Percentiles rank a stretch among this genome's conserved stretches.
These are phyloP conservation scores for Cyclospora cayetanensis DNA, from an alignment of 169 alveolate species.

Conservation along the genomic window DNA sequence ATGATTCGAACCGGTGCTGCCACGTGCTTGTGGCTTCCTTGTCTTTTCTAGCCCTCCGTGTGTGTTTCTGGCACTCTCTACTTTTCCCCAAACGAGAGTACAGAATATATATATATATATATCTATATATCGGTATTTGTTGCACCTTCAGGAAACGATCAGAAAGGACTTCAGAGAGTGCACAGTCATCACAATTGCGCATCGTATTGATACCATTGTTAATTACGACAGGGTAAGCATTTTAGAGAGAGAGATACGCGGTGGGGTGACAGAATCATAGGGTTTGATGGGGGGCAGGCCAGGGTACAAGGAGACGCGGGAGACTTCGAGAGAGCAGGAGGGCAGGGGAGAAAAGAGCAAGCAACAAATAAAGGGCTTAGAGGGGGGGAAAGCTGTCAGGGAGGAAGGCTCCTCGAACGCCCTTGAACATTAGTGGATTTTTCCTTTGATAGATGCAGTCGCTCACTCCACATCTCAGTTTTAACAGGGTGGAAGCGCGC, in stretches of 20 bases:
- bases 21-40: background rate
- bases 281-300: too few species aligned
- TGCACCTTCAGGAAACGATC: slow-evolving; percentile 73
- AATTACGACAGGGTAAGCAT: slow-evolving; percentile 86
- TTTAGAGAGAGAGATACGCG: too few species aligned
- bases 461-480: too few species aligned
- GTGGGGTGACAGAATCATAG: too few species aligned
- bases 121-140: slow-evolving; percentile 18
- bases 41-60: background rate
- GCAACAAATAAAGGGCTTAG: background rate
- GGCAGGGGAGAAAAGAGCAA: background rate
- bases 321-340: too few species aligned
- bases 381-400: too few species aligned
- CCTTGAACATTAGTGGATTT: too few species aligned
- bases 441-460: too few species aligned
- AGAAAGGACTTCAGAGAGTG: slow-evolving; percentile 79
- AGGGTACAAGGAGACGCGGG: too few species aligned
- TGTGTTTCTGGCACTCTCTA: background rate
- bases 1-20: background rate
- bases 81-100: background rate
- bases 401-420: too few species aligned
- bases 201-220: slow-evolving; percentile 86
- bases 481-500: too few species aligned
- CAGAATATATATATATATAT: background rate
- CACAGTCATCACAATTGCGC: slow-evolving; percentile 90